Evolutionary conservation across 1,284 basidiomycete genomes (phyloP), one percentile per base, ranked within the genome.

Genomic region (Lignosus rhinocerotis): DNA sequence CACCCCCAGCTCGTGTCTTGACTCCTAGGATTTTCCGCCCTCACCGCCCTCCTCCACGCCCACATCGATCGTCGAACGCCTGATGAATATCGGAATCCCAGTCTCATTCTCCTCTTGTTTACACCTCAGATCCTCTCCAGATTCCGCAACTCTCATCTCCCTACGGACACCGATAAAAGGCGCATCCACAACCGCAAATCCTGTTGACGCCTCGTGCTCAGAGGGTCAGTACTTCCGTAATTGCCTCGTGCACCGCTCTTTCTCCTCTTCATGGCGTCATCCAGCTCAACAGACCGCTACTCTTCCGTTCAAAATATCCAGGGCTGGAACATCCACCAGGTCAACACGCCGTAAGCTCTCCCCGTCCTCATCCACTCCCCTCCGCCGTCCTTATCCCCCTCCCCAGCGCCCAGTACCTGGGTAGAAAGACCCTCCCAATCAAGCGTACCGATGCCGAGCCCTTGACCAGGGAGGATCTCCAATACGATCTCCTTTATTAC

Each of bases 401-500:
- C 56, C 41, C 50, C 62, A 75, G 73, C 47, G 70, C 74, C 31
- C 75, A 74, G 49, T 76, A 74, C 58, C 69, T 74, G 55, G 73
- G 75, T 41, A 67, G 75, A 51, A 78, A 78, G 68, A 73, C 73
- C 5, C 72, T 77, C 16, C 76, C 76, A 34, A 80, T 87, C 67
- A 85, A 87, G 72, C 80, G 80, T 66, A 75, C 72, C 51, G 86
- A 88, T 67, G 84, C 82, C 31, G 83, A 86, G 66, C 82, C 84
- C 39, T 74, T 88, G 51, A 83, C 79, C 58, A 79, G 86, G 47
- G 75, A 75, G 55, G 90, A 92, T 73, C 80, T 92, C 55, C 89
- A 93, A 73, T 90, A 85, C 71, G 87, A 90, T 69, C 78, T 93
- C 41, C 83, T 94, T 54, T 74, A 83, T 64, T 75, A 78, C 67